These are phyloP conservation scores for Myxozyma neglecta DNA, from an alignment of 805 yeast genomes.

Conservation along the genomic window DNA sequence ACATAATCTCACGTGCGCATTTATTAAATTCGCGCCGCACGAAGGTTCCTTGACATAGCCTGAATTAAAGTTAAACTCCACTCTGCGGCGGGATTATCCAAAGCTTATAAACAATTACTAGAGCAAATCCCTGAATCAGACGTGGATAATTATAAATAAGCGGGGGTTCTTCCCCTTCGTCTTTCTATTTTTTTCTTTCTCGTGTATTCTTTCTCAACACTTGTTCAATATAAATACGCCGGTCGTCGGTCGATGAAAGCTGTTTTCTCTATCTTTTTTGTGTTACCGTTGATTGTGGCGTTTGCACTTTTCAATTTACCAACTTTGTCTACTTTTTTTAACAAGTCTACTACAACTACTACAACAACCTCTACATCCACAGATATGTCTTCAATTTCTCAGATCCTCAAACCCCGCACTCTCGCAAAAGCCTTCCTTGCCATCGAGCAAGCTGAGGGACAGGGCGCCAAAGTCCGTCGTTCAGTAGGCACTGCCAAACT, in stretches of 20 bases:
- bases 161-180: too few species aligned
- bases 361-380: not conserved
- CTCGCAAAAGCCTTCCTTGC: constrained; percentile 57
- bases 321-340: not conserved
- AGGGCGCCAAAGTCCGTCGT: constrained; percentile 82
- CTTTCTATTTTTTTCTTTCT: not conserved
- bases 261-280: not conserved
- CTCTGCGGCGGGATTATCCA: too few species aligned
- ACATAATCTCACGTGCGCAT: not conserved
- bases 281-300: constrained; percentile 13
- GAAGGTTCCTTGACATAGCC: not conserved
- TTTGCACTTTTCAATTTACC: constrained; percentile 1
- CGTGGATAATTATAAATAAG: too few species aligned
- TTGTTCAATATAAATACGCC: not conserved
- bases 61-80: not conserved
- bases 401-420: constrained; percentile 41
- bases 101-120: too few species aligned
- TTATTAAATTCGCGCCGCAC: not conserved
- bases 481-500: constrained; percentile 68
- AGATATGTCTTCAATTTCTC: constrained; percentile 13
- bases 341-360: constrained; percentile 1
- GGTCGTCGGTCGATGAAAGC: constrained; percentile 9
- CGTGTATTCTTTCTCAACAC: not conserved
- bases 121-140: not conserved
- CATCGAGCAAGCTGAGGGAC: constrained; percentile 77